Conservation (phyloP, 352 stramenopile genomes). For the Phytophthora citricola region DNA sequence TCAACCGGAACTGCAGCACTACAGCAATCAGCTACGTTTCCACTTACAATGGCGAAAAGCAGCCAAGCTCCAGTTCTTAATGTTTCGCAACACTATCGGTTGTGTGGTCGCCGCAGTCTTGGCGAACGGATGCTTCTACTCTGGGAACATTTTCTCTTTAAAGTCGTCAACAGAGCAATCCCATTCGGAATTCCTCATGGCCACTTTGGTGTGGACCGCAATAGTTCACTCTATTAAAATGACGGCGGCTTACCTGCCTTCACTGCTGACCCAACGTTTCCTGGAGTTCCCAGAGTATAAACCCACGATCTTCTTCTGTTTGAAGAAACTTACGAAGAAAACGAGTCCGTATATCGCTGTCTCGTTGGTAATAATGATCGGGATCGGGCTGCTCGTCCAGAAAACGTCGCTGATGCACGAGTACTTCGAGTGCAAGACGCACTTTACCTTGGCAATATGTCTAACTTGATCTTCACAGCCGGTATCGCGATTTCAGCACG, state of each 20-base stretch:
- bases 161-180: slow-evolving; percentile 26
- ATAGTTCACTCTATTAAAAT: slow-evolving; percentile 13
- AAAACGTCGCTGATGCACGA: slow-evolving; percentile 21
- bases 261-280: slow-evolving; percentile 23
- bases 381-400: slow-evolving; percentile 21
- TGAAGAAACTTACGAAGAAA: slow-evolving; percentile 11
- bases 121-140: slow-evolving; percentile 27
- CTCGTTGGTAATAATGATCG: slow-evolving; percentile 10
- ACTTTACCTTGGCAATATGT: slow-evolving; percentile 38
- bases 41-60: slow-evolving; percentile 21
- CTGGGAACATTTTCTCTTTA: slow-evolving; percentile 28
- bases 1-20: slow-evolving; percentile 10
- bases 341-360: slow-evolving; percentile 10
- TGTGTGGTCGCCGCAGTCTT: slow-evolving; percentile 18
- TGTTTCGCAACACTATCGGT: slow-evolving; percentile 24
- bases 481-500: slow-evolving; percentile 7
- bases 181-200: slow-evolving; percentile 30
- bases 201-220: slow-evolving; percentile 17
- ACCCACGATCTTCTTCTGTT: slow-evolving; percentile 21
- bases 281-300: slow-evolving; percentile 8
- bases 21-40: slow-evolving; percentile 24
- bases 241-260: slow-evolving; percentile 21
- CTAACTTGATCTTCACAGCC: slow-evolving; percentile 19
- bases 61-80: slow-evolving; percentile 26
- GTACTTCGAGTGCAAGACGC: slow-evolving; percentile 26